These are phyloP conservation scores for Phaffia rhodozyma DNA, from an alignment of 1,284 basidiomycete genomes.

Conservation along the genomic window DNA sequence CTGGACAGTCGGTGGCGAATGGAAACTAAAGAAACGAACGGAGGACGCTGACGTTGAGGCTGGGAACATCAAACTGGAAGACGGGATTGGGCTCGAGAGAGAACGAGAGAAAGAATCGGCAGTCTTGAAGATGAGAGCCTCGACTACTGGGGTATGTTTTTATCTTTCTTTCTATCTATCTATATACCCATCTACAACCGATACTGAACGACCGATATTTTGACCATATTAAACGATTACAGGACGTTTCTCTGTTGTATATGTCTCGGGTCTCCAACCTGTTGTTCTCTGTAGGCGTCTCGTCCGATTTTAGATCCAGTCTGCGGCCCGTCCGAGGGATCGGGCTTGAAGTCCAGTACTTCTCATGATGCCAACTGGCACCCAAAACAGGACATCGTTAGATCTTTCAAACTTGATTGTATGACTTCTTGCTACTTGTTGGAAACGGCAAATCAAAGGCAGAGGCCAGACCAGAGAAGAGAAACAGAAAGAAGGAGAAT, in stretches of 20 bases:
- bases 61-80: too few species aligned
- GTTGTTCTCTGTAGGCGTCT: slow-evolving; percentile 1
- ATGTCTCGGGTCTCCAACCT: neutral
- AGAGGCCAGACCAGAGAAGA: too few species aligned
- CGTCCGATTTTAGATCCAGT: slow-evolving; percentile 3
- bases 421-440: too few species aligned
- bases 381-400: too few species aligned
- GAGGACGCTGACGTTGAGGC: neutral
- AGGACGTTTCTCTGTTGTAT: slow-evolving; percentile 12
- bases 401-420: too few species aligned
- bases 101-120: neutral
- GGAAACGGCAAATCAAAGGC: too few species aligned
- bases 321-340: neutral
- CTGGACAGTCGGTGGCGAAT: slow-evolving; percentile 86
- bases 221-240: neutral
- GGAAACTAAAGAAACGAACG: slow-evolving; percentile 58
- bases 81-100: neutral
- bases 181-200: neutral
- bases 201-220: neutral
- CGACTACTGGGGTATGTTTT: slow-evolving; percentile 1
- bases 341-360: slow-evolving; percentile 12
- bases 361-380: neutral
- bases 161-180: neutral
- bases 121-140: neutral
- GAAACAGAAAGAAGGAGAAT: too few species aligned